phyloP scores from a whole-genome alignment of 176 grass and related monocot species.

The Poa pratensis region DNA sequence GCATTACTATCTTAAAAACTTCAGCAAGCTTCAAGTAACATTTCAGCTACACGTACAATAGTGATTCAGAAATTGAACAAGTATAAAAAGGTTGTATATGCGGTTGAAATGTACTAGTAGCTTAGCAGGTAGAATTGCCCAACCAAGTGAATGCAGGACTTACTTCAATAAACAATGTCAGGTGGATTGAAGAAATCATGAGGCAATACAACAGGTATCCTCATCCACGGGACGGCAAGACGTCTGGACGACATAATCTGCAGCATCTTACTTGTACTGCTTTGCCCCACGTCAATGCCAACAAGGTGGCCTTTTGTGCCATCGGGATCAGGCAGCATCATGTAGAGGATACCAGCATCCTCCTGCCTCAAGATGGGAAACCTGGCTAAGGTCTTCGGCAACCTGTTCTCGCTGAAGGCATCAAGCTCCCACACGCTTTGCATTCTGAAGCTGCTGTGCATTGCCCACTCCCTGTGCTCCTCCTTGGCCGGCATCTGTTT shows the following conservation, averaged over 20 bases:
- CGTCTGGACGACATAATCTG: not conserved
- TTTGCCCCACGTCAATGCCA: not conserved
- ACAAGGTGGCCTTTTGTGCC: not conserved
- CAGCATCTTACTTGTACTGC: no score
- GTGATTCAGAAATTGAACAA: no score
- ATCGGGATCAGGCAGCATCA: not conserved
- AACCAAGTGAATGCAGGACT: not conserved
- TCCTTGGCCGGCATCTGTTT: not conserved
- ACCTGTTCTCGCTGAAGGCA: not conserved
- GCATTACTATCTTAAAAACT: no score
- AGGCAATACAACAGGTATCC: not conserved
- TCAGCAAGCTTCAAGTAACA: no score
- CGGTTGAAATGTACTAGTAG: no score
- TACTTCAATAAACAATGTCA: not conserved
- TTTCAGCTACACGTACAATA: no score
- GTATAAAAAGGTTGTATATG: no score
- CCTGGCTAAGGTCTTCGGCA: not conserved
- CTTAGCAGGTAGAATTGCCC: not conserved
- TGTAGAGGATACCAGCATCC: not conserved
- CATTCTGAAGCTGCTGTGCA: not conserved
- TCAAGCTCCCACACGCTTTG: not conserved
- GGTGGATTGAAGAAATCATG: not conserved
- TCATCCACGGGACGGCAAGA: not conserved
- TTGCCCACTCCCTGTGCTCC: not conserved
- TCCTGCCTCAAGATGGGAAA: not conserved